phyloP scores from a whole-genome alignment of 495 filamentous ascomycete species.

The Xeromyces bisporus region DNA sequence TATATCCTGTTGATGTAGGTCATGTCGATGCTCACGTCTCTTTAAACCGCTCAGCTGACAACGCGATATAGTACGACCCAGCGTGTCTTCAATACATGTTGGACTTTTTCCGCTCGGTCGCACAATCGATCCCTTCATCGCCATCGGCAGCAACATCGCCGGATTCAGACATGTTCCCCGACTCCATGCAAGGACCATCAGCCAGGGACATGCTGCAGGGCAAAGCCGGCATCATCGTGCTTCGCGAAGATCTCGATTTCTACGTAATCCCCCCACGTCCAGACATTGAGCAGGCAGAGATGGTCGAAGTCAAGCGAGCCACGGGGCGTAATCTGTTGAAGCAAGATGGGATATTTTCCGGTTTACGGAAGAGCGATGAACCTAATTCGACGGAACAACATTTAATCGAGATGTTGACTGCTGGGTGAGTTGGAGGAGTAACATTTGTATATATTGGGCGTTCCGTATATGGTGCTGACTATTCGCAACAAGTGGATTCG shows the following conservation, averaged over 20 bases:
- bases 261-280: conserved; percentile 84
- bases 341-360: conserved; percentile 94
- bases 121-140: conserved; percentile 71
- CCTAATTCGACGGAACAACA: conserved; percentile 94
- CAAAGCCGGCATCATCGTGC: conserved; percentile 90
- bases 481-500: conserved; percentile 89
- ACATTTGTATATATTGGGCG: neutral
- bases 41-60: too few species aligned
- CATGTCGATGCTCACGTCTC: conserved; percentile 1
- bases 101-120: conserved; percentile 93
- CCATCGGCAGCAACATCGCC: conserved; percentile 43
- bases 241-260: conserved; percentile 93
- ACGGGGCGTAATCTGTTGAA: conserved; percentile 69
- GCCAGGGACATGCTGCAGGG: conserved; percentile 65
- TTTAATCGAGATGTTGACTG: conserved; percentile 97
- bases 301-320: conserved; percentile 94
- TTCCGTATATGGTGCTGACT: too few species aligned
- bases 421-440: conserved; percentile 78
- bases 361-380: conserved; percentile 85
- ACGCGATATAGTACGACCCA: conserved; percentile 68
- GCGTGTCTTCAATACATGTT: conserved; percentile 96
- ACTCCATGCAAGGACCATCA: conserved; percentile 50
- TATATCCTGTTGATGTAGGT: conserved; percentile 94
- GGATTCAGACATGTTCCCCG: conserved; percentile 48
- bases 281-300: conserved; percentile 73